These are phyloP conservation scores for Penicillium silybi DNA, from an alignment of 495 filamentous ascomycete genomes.

Conservation along the genomic window DNA sequence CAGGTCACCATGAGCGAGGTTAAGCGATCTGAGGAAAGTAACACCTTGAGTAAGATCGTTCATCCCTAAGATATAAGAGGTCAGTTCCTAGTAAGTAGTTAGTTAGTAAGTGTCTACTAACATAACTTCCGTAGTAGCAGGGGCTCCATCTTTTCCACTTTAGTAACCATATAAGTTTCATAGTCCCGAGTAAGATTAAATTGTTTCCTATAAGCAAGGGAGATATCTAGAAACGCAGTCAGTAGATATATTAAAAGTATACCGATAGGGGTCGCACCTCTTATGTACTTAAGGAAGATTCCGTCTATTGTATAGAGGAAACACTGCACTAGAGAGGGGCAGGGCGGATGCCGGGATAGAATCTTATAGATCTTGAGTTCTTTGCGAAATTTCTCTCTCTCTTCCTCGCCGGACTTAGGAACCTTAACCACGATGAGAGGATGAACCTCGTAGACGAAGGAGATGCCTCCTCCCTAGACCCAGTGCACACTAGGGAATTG, in stretches of 20 bases:
- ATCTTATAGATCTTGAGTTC: constrained; percentile 28
- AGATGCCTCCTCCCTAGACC: constrained; percentile 29
- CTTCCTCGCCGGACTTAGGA: constrained; percentile 23
- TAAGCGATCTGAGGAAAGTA: constrained; percentile 37
- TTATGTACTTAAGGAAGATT: constrained; percentile 39
- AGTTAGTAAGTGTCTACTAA: not conserved
- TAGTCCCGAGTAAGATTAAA: constrained; percentile 8
- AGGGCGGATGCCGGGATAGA: constrained; percentile 22
- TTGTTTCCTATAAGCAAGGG: constrained; percentile 8
- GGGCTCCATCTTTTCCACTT: constrained; percentile 31
- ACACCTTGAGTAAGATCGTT: constrained; percentile 37
- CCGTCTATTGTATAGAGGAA: constrained; percentile 24
- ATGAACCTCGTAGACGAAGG: constrained; percentile 29
- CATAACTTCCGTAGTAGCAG: constrained; percentile 26
- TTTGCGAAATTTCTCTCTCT: constrained; percentile 28
- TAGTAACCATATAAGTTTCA: constrained; percentile 24
- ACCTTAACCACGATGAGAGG: constrained; percentile 35
- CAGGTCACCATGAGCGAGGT: constrained; percentile 34
- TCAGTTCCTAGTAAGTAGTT: not conserved
- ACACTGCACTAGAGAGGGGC: constrained; percentile 28
- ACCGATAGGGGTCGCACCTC: constrained; percentile 18
- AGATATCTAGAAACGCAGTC: constrained; percentile 3
- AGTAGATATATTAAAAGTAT: not conserved
- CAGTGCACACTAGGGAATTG: constrained; percentile 27
- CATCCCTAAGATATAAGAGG: constrained; percentile 21